Conservation (phyloP, 768 basidiomycete species). For the Strobilomyces confusus region DNA sequence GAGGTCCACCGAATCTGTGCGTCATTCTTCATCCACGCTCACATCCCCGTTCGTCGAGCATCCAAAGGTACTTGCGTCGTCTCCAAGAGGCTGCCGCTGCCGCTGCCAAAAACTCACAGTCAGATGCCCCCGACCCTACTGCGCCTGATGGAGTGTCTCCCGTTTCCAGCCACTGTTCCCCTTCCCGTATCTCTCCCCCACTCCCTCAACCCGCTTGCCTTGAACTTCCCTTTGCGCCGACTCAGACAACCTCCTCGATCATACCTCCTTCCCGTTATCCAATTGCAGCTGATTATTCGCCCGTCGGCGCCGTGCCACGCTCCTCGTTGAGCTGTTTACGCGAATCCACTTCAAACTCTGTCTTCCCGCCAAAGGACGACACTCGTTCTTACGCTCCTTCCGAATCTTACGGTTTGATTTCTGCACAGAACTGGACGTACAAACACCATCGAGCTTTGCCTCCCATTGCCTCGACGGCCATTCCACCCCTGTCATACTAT, state of each 20-base stretch:
- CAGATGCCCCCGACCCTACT: conserved; percentile 33
- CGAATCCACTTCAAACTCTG: conserved; percentile 32
- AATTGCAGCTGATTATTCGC: conserved; percentile 59
- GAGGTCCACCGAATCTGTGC: too few relatives aligned
- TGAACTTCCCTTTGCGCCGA: conserved; percentile 45
- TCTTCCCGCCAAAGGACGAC: conserved; percentile 40
- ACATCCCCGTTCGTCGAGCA: background rate
- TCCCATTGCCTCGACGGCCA: conserved; percentile 38
- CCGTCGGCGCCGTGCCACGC: conserved; percentile 32
- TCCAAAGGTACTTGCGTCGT: conserved; percentile 65
- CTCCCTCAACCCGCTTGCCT: conserved; percentile 37
- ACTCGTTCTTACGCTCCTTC: conserved; percentile 39
- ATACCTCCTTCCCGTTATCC: conserved; percentile 68
- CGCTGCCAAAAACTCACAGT: conserved; percentile 31
- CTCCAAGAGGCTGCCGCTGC: conserved; percentile 75
- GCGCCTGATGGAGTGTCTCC: conserved; percentile 44
- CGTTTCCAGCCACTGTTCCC: conserved; percentile 36
- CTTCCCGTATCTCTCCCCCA: conserved; percentile 45
- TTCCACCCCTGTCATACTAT: conserved; percentile 65
- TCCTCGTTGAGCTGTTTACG: conserved; percentile 38
- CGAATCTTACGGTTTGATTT: conserved; percentile 61
- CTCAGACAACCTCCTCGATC: conserved; percentile 25
- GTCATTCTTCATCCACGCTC: conserved; percentile 17
- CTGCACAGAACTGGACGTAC: conserved; percentile 68
- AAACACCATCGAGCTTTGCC: conserved; percentile 54